These are phyloP conservation scores for Podospora conica DNA, from an alignment of 495 filamentous ascomycete genomes.

Conservation along the genomic window DNA sequence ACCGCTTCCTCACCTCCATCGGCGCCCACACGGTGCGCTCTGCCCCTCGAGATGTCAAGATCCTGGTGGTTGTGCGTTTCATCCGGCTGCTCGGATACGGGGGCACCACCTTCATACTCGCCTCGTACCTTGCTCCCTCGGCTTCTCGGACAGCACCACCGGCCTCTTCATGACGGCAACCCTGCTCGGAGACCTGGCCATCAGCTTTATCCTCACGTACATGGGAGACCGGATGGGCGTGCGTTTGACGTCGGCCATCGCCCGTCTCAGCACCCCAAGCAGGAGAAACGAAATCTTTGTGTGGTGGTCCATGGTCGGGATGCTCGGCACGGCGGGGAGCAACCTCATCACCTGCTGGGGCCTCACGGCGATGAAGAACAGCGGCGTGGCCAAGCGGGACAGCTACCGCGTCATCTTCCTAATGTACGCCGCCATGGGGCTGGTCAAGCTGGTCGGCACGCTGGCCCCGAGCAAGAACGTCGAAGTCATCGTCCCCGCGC, in stretches of 20 bases:
- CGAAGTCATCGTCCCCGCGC: not conserved
- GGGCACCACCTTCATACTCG: slow-evolving; percentile 2
- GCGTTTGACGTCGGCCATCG: slow-evolving; percentile 1
- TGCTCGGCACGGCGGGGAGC: slow-evolving; percentile 4
- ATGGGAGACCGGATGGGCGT: slow-evolving; percentile 3
- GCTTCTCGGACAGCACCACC: not conserved
- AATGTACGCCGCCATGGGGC: slow-evolving; percentile 1
- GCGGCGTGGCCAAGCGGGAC: not conserved
- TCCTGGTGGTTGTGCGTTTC: not conserved
- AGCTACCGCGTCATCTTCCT: slow-evolving; percentile 5
- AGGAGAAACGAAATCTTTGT: slow-evolving; percentile 1
- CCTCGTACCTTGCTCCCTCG: not conserved
- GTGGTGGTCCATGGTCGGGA: slow-evolving; percentile 3
- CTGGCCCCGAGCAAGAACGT: not conserved
- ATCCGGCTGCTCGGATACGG: slow-evolving; percentile 2
- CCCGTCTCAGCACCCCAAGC: not conserved
- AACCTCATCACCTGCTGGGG: not conserved
- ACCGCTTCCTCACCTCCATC: slow-evolving; percentile 1
- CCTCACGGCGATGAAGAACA: not conserved
- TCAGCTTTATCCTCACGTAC: slow-evolving; percentile 1
- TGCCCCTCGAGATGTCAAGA: slow-evolving; percentile 1
- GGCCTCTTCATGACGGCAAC: slow-evolving; percentile 3
- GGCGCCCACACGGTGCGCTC: not conserved
- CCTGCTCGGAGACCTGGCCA: not conserved
- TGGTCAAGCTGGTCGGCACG: not conserved